Evolutionary conservation across 495 filamentous ascomycete species (phyloP).

Genomic region (Penicillium ochrochloron): DNA sequence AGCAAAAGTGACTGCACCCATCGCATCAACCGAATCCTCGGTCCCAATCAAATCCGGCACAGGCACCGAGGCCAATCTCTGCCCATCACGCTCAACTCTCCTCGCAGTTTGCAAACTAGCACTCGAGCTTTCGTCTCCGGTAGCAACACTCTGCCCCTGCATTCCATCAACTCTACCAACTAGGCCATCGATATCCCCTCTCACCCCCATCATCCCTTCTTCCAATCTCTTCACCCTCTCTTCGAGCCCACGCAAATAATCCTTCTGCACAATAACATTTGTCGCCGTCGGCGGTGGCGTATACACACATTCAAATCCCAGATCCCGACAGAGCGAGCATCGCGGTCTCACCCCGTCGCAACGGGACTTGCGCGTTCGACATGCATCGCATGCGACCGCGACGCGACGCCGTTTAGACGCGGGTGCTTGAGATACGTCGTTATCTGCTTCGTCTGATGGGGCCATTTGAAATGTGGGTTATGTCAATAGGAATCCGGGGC

Average conservation of each 20-base stretch:
- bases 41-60: slow-evolving; percentile 23
- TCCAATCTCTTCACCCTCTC: slow-evolving; percentile 27
- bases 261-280: slow-evolving; percentile 53
- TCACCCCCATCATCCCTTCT: slow-evolving; percentile 29
- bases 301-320: slow-evolving; percentile 54
- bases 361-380: slow-evolving; percentile 52
- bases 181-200: slow-evolving; percentile 35
- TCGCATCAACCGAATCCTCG: slow-evolving; percentile 46
- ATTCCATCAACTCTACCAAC: slow-evolving; percentile 17
- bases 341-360: slow-evolving; percentile 54
- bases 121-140: neutral
- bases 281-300: slow-evolving; percentile 39
- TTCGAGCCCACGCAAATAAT: slow-evolving; percentile 35
- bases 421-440: neutral
- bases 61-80: slow-evolving; percentile 17
- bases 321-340: slow-evolving; percentile 46
- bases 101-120: neutral
- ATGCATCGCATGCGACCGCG: slow-evolving; percentile 50
- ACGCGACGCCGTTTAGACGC: slow-evolving; percentile 41
- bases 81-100: neutral
- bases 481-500: neutral
- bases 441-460: slow-evolving; percentile 10
- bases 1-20: slow-evolving; percentile 48
- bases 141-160: neutral
- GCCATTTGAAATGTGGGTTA: slow-evolving; percentile 10